phyloP scores from a whole-genome alignment of 495 filamentous ascomycete species.

The Margaritispora aquatica region DNA sequence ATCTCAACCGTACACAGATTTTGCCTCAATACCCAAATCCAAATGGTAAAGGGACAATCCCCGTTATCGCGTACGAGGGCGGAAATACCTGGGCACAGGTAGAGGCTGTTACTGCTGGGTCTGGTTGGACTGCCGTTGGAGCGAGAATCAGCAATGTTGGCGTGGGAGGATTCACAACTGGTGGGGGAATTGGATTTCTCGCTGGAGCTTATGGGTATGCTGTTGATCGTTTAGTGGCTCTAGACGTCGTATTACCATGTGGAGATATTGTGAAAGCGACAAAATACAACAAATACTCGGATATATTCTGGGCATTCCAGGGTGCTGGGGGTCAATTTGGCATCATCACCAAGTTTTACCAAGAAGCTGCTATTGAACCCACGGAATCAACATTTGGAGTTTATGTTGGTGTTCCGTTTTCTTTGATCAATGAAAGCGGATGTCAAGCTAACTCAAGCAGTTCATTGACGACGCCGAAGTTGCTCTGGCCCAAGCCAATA shows the following conservation, averaged over 20 bases:
- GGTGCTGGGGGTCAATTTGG: neutral
- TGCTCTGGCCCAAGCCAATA: neutral
- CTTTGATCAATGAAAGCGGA: neutral
- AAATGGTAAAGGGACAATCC: neutral
- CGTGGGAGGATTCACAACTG: neutral
- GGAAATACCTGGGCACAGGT: neutral
- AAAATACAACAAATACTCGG: neutral
- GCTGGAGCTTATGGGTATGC: neutral
- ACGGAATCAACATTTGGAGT: neutral
- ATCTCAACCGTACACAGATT: neutral
- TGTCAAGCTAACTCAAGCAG: no score
- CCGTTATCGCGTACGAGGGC: neutral
- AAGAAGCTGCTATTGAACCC: neutral
- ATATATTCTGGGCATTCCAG: conserved; percentile 1
- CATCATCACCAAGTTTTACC: neutral
- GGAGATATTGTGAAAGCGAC: neutral
- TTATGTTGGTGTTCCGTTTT: neutral
- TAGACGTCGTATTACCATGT: neutral
- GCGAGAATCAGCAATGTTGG: neutral
- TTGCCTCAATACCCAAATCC: neutral
- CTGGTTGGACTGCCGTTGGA: neutral
- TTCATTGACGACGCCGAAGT: neutral
- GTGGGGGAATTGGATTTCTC: neutral
- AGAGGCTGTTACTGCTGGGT: neutral
- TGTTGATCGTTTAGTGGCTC: neutral